phyloP scores from a whole-genome alignment of 1,284 basidiomycete genomes.

The Athelia sp. region DNA sequence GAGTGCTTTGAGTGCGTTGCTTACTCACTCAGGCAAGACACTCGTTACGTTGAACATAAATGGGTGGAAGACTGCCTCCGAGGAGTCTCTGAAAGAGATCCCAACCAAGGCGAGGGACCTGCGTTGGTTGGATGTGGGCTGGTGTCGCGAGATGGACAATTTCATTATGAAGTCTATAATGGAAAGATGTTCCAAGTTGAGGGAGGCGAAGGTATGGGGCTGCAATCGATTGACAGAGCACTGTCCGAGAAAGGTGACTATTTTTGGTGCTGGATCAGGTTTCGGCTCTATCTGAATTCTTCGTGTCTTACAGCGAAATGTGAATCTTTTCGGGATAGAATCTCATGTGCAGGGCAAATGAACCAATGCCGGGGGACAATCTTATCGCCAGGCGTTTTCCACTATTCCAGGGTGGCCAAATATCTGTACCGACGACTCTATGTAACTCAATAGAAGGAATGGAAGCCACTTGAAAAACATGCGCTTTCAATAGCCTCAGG shows the following conservation, averaged over 20 bases:
- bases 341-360: not conserved
- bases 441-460: too few species aligned
- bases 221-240: slow-evolving; percentile 61
- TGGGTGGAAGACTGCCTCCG: slow-evolving; percentile 63
- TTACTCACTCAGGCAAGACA: slow-evolving; percentile 63
- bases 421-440: too few species aligned
- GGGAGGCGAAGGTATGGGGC: slow-evolving; percentile 67
- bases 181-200: slow-evolving; percentile 45
- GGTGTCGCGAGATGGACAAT: slow-evolving; percentile 84
- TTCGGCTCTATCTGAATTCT: not conserved
- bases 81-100: slow-evolving; percentile 52
- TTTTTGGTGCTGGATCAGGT: not conserved
- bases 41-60: slow-evolving; percentile 75
- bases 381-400: not conserved
- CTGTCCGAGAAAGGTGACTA: slow-evolving; percentile 47
- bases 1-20: slow-evolving; percentile 56
- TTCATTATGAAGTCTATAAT: slow-evolving; percentile 73
- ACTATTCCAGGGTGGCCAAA: too few species aligned
- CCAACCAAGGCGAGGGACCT: slow-evolving; percentile 44
- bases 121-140: slow-evolving; percentile 75
- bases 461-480: too few species aligned
- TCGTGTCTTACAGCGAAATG: not conserved
- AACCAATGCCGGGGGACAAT: not conserved
- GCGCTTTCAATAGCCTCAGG: too few species aligned
- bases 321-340: not conserved